Evolutionary conservation across 2,329 filamentous ascomycete genomes (phyloP).

Genomic region (Sporothrix luriei): DNA sequence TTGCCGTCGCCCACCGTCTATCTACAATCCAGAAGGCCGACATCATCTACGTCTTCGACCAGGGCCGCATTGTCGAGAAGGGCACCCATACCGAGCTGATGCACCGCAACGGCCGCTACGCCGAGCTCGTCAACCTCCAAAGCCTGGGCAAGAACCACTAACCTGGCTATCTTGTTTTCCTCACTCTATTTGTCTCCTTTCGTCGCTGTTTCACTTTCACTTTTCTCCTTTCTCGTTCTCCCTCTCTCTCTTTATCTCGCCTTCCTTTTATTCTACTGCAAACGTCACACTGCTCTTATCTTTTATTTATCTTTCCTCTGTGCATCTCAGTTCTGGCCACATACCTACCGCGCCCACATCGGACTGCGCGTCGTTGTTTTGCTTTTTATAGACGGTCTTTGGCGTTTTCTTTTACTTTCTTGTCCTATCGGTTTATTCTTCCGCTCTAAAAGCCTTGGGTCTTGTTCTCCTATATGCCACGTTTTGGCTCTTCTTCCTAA

Average conservation of each 20-base stretch:
- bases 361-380: background rate
- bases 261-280: background rate
- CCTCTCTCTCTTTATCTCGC: background rate
- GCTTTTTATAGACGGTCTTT: background rate
- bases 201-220: background rate
- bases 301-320: conserved; percentile 3
- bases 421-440: background rate
- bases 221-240: background rate
- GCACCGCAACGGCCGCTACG: conserved; percentile 70
- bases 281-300: conserved; percentile 5
- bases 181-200: background rate
- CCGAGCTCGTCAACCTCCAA: conserved; percentile 78
- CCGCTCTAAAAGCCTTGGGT: background rate
- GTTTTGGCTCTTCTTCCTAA: background rate
- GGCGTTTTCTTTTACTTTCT: conserved; percentile 20
- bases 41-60: conserved; percentile 94
- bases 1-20: conserved; percentile 89
- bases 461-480: background rate
- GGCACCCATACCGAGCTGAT: conserved; percentile 77
- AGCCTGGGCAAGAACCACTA: conserved; percentile 64
- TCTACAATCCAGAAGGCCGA: conserved; percentile 95
- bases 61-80: conserved; percentile 80
- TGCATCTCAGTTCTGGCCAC: background rate
- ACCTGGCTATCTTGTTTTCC: background rate
- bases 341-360: background rate